These are phyloP conservation scores for Phaeomoniella chlamydospora DNA, from an alignment of 2,329 filamentous ascomycete genomes.

Conservation along the genomic window DNA sequence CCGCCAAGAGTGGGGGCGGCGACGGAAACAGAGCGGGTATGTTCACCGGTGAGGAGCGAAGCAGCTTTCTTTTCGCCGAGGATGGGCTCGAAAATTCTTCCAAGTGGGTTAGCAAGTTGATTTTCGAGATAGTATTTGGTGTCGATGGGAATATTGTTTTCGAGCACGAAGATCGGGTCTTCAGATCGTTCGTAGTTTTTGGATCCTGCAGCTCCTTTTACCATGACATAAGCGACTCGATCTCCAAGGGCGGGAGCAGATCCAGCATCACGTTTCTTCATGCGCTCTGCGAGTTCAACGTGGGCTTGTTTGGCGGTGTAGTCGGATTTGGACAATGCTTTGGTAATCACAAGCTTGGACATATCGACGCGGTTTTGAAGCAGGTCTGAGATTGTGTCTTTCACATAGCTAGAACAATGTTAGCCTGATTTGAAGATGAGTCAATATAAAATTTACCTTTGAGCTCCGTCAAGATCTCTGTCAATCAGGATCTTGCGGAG, in stretches of 20 bases:
- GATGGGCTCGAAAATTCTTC: conserved; percentile 95
- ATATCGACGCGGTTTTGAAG: conserved; percentile 97
- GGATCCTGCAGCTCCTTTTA: conserved; percentile 74
- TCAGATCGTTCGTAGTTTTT: conserved; percentile 97
- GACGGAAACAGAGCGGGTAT: conserved; percentile 87
- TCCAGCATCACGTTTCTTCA: conserved; percentile 92
- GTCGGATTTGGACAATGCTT: conserved; percentile 79
- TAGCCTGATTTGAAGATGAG: conserved; percentile 20
- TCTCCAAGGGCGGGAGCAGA: conserved; percentile 88
- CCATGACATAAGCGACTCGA: conserved; percentile 94
- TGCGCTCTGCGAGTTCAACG: conserved; percentile 85
- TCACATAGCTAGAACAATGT: conserved; percentile 61
- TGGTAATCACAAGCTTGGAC: conserved; percentile 98
- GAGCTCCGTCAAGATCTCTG: conserved; percentile 73
- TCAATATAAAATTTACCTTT: conserved; percentile 54
- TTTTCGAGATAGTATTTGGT: conserved; percentile 98
- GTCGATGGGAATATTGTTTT: conserved; percentile 95
- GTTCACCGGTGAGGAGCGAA: conserved; percentile 75
- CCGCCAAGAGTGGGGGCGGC: conserved; percentile 84
- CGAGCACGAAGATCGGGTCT: conserved; percentile 90
- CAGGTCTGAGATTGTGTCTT: conserved; percentile 85
- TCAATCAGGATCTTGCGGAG: conserved; percentile 93
- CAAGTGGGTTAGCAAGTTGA: conserved; percentile 86
- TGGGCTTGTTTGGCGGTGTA: conserved; percentile 92
- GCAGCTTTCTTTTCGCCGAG: conserved; percentile 83